Evolutionary conservation across 2,329 filamentous ascomycete species (phyloP), one percentile per base, ranked within the genome.

Genomic region (Fusarium buharicum): DNA sequence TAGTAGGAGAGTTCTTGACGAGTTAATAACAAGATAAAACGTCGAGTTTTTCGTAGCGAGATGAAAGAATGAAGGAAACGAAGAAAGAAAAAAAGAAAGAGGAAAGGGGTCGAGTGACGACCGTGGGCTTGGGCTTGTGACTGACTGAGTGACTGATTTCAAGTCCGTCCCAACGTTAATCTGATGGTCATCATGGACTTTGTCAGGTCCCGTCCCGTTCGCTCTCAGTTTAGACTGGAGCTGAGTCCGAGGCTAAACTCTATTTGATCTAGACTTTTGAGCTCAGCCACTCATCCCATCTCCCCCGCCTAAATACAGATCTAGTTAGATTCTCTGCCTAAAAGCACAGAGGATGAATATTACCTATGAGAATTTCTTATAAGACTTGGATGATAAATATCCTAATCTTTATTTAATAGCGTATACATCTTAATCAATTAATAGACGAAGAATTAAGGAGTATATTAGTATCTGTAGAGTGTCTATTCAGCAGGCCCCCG

Each of bases 91-190:
- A 38, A 43, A 34, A 27, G 39, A 24, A 50, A 50, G 37, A 48
- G 31, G 48, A 57, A 38, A 45, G 18, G 58, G 38, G 41, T 33
- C 24, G 33, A 47, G 34, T 52, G 40, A 47, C 50, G 50, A 53
- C 49, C 40, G 33, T 24, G 6, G 22, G 22, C 22, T 24, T 24
- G 22, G 52, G 27, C 59, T 62, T 62, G 56, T 64, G 61, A 65
- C 61, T 41, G 58, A 55, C 20, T 6, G 24, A 27, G 24, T n/a
- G n/a, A n/a, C n/a, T 34, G 48, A 59, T 59, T 55, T 59, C 54
- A 48, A 13, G 9, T 11, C 11, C 28, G 59, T 59, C 28, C 53
- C 54, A 38, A 11, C 28, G 38, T 31, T 38, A 24, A 24, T 30
- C 37, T 24, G 11, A 13, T 20, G 36, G 36, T 37, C 36, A 37